Conservation (phyloP, 768 basidiomycete species). For the Mycena capillaripes region DNA sequence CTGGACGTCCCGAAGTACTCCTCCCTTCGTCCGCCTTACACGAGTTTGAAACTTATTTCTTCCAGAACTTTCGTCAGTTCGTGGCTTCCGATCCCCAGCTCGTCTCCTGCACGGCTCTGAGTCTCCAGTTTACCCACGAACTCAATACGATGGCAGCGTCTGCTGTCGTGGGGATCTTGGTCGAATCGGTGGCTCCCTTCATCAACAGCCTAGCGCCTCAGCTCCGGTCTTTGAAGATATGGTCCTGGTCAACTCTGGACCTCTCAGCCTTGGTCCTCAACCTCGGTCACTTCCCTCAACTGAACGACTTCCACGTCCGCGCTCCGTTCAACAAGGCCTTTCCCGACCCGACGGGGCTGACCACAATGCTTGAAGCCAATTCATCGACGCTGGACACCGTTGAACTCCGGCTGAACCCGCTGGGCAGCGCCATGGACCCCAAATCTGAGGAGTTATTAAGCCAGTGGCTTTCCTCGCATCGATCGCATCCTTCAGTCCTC, state of each 20-base stretch:
- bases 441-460: conserved; percentile 48
- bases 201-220: conserved; percentile 52
- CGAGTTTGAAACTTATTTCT: not conserved
- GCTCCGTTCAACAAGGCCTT: conserved; percentile 58
- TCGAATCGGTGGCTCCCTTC: conserved; percentile 55
- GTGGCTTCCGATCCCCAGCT: conserved; percentile 49
- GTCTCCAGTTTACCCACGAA: conserved; percentile 56
- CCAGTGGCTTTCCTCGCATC: conserved; percentile 53
- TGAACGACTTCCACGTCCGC: conserved; percentile 51
- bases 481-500: conserved; percentile 38
- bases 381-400: conserved; percentile 50
- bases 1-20: conserved; percentile 50
- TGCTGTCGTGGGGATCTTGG: conserved; percentile 40
- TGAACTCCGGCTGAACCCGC: conserved; percentile 56
- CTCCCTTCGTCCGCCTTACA: not conserved
- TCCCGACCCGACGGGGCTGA: conserved; percentile 52
- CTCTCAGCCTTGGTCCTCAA: conserved; percentile 56
- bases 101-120: conserved; percentile 49
- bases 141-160: conserved; percentile 40
- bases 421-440: conserved; percentile 46
- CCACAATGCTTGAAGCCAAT: conserved; percentile 46
- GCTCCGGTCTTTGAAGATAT: conserved; percentile 52
- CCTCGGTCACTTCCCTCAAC: conserved; percentile 48
- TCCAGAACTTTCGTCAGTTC: conserved; percentile 46
- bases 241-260: conserved; percentile 57